Evolutionary conservation across 73 alveolate species (phyloP).

Genomic region (Paramecium primaurelia): DNA sequence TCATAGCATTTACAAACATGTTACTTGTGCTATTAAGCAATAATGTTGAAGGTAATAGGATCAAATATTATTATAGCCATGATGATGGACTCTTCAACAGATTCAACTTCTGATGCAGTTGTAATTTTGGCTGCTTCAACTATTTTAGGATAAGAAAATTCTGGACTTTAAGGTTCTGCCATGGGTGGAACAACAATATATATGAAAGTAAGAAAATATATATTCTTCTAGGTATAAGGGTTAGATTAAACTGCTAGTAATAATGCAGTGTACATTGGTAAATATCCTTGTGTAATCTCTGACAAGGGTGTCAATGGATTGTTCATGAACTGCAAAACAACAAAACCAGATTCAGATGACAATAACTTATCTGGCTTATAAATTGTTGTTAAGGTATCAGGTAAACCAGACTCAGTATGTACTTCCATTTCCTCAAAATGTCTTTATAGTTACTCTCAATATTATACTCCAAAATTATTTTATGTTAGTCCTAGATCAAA

Average conservation of each 20-base stretch:
- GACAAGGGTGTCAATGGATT: constrained; percentile 57
- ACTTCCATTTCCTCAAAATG: constrained; percentile 13
- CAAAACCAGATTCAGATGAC: constrained; percentile 36
- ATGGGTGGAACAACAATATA: not conserved
- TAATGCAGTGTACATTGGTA: constrained; percentile 53
- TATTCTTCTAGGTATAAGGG: not conserved
- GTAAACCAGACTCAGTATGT: constrained; percentile 40
- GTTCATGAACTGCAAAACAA: constrained; percentile 47
- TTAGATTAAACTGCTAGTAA: constrained; percentile 44
- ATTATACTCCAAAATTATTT: constrained; percentile 25
- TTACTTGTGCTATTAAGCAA: not conserved
- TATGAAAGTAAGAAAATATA: not conserved
- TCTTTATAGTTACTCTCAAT: not conserved
- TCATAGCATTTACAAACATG: not conserved
- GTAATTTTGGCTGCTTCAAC: constrained; percentile 27
- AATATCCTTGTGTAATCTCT: constrained; percentile 53
- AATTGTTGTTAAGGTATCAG: constrained; percentile 22
- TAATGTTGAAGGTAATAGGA: not conserved
- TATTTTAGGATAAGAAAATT: not conserved
- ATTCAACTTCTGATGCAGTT: constrained; percentile 18
- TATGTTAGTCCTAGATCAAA: constrained; percentile 30
- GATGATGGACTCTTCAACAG: not conserved
- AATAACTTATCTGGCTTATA: constrained; percentile 16
- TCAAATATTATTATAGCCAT: not conserved
- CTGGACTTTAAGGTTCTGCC: not conserved